phyloP scores from a whole-genome alignment of 768 basidiomycete genomes.

The Cystobasidium ongulense region DNA sequence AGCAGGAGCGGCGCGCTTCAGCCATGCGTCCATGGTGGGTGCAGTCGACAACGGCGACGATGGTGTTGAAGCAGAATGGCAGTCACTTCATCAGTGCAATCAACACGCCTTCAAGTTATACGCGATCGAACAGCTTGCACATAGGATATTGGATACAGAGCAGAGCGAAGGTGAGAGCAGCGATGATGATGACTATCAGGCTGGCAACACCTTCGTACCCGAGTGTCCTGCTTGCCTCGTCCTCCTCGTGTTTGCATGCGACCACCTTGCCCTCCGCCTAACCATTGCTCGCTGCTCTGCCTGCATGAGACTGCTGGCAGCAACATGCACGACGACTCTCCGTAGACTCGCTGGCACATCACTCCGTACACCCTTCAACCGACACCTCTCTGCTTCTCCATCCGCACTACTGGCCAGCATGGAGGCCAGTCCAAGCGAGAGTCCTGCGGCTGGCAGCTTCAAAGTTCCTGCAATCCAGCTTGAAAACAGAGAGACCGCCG shows the following conservation, averaged over 20 bases:
- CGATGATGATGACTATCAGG: too few relatives aligned
- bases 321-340: background rate
- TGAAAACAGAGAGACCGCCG: background rate
- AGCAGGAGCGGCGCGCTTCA: constrained; percentile 14
- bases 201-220: background rate
- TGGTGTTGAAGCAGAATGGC: background rate
- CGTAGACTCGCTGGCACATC: background rate
- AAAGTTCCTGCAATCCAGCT: constrained; percentile 14
- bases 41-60: background rate
- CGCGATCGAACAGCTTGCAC: constrained; percentile 1
- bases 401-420: background rate
- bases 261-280: background rate
- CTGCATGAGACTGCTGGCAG: background rate
- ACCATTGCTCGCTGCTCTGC: background rate
- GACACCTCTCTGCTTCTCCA: background rate
- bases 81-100: background rate
- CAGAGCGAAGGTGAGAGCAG: too few relatives aligned
- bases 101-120: background rate
- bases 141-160: background rate
- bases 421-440: background rate
- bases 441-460: background rate
- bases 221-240: background rate
- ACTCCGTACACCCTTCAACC: background rate
- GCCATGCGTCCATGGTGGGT: constrained; percentile 25
- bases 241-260: background rate